phyloP scores from a whole-genome alignment of 192 early-diverging fungal species.

The Bifiguratus adelaidae region DNA sequence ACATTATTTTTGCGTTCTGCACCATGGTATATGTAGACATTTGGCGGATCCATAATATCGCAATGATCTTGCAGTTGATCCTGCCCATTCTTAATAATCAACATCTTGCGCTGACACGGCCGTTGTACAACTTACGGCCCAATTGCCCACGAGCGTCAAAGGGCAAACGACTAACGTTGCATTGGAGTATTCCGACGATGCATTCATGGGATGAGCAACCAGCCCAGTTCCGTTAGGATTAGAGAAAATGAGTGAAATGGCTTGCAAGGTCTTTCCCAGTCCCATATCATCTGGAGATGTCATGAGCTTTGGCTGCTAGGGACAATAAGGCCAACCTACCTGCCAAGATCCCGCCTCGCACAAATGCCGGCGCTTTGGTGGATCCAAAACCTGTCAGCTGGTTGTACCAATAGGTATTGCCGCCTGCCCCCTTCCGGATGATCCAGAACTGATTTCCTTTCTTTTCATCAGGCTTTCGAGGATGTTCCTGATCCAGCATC shows the following conservation, averaged over 20 bases:
- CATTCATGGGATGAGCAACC: neutral
- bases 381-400: neutral
- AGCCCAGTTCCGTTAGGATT: neutral
- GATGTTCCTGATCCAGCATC: neutral
- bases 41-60: conserved; percentile 18
- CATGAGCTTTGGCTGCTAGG: neutral
- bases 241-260: conserved; percentile 70
- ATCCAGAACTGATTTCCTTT: neutral
- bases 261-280: conserved; percentile 84
- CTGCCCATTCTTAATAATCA: conserved; percentile 26
- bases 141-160: conserved; percentile 40
- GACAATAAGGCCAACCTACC: neutral
- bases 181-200: conserved; percentile 25
- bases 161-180: conserved; percentile 41
- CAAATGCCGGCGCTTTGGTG: neutral
- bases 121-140: conserved; percentile 35
- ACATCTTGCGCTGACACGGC: conserved; percentile 20
- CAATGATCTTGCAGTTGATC: conserved; percentile 8
- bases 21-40: conserved; percentile 49
- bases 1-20: conserved; percentile 15
- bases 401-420: neutral
- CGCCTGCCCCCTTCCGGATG: neutral
- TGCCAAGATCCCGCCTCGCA: neutral
- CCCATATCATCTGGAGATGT: conserved; percentile 93
- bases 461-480: neutral